Evolutionary conservation across 2,329 filamentous ascomycete genomes (phyloP), one percentile per base, ranked within the genome.

Genomic region (Xylaria sp.): DNA sequence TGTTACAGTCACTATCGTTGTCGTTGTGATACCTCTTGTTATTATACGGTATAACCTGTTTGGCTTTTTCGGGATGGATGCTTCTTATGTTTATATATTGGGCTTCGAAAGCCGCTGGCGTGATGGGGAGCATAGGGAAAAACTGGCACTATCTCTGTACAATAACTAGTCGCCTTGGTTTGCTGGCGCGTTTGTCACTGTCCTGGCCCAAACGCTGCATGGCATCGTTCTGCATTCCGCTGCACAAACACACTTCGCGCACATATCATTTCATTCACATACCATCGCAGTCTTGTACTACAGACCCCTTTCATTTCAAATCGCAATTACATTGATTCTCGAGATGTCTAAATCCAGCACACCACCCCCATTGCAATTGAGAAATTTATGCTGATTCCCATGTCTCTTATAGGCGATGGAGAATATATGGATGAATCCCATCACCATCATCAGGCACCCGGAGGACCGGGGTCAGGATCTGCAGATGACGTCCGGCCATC

Each of bases 361-460:
- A 55, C 60, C 48, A 66, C 59, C 55, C 55, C 69, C 65, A 64
- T 69, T 69, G 51, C 61, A 48, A 72, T 57, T 71, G 68, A 72
- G 66, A 71, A 71, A 70, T 67, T 70, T 73, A 72, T 74, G 75
- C 77, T 79, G 76, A 79, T 75, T 72, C 73, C 69, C 69, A 69
- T 73, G 61, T 74, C 78, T 77, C 78, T 73, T 78, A 75, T 82
- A 88, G 90, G 86, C 80, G 88, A 87, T 80, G 87, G 87, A 82
- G 87, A 86, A 75, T 90, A 90, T 83, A 82, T 84, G 80, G 85
- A 90, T 78, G 86, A 89, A 78, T 87, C 89, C 77, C 87, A 90
- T 78, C 91, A 93, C 78, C 89, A 91, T 69, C 87, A 88, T 74
- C 88, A 89, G 78, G 84, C 87, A 67, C 87, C 87, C 67, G 87